Evolutionary conservation across 2,329 filamentous ascomycete species (phyloP).

Genomic region (Nemania sp.): DNA sequence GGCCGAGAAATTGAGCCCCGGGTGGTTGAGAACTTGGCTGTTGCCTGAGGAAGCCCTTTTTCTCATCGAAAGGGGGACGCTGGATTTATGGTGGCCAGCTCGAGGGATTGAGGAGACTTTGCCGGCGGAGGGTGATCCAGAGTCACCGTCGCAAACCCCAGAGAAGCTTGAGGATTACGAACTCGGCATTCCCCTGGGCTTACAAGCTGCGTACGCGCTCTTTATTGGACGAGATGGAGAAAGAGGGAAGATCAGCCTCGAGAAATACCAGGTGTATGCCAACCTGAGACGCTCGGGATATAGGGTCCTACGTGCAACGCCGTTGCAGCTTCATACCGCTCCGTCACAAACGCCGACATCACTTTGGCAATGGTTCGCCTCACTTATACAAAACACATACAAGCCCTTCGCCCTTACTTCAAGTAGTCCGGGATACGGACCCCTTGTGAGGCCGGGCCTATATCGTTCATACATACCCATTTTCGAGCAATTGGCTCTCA

Average conservation of each 20-base stretch:
- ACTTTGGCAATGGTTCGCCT: conserved; percentile 59
- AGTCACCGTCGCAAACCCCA: conserved; percentile 31
- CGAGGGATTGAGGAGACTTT: conserved; percentile 52
- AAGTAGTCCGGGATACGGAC: conserved; percentile 50
- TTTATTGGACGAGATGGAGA: conserved; percentile 73
- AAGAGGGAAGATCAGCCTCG: conserved; percentile 64
- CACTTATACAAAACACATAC: conserved; percentile 42
- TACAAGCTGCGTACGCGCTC: conserved; percentile 87
- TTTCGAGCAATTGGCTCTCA: conserved; percentile 74
- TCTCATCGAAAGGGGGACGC: conserved; percentile 80
- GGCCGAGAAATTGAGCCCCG: conserved; percentile 55
- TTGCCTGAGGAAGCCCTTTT: conserved; percentile 91
- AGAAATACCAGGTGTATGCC: conserved; percentile 86
- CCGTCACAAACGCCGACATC: conserved; percentile 27
- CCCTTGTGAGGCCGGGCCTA: conserved; percentile 64
- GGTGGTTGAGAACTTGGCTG: conserved; percentile 73
- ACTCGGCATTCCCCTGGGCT: conserved; percentile 77
- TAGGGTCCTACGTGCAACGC: conserved; percentile 71
- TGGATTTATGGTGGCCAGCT: conserved; percentile 85
- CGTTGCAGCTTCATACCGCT: conserved; percentile 28
- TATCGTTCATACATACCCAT: conserved; percentile 71
- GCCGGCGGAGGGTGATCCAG: conserved; percentile 32
- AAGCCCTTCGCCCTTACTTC: conserved; percentile 25
- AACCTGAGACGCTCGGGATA: conserved; percentile 84
- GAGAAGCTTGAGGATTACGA: conserved; percentile 51